Conservation (phyloP, 352 stramenopile species). For the Globisporangium mamillatum region DNA sequence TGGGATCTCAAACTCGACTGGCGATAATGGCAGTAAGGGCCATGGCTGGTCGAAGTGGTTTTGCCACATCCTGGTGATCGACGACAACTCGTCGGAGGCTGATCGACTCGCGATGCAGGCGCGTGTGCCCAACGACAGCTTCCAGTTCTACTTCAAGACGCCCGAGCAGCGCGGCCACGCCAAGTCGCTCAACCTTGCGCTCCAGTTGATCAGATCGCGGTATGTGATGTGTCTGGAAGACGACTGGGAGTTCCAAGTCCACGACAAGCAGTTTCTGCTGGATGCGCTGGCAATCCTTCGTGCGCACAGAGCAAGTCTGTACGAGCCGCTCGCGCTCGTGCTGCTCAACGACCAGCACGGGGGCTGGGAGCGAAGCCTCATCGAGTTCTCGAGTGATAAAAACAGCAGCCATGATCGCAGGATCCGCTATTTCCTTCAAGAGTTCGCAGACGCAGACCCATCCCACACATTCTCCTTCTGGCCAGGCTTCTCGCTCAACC, state of each 20-base stretch:
- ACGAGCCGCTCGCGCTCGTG: constrained; percentile 32
- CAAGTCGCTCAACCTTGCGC: constrained; percentile 41
- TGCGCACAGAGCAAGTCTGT: constrained; percentile 8
- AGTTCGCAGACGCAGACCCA: constrained; percentile 41
- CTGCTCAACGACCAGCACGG: constrained; percentile 52
- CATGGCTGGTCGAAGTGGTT: constrained; percentile 23
- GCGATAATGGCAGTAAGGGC: background rate
- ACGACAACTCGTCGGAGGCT: constrained; percentile 41
- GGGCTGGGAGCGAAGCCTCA: constrained; percentile 19
- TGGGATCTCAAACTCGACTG: background rate
- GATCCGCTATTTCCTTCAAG: constrained; percentile 43
- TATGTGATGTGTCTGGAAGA: constrained; percentile 68
- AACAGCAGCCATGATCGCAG: background rate
- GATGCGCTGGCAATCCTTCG: constrained; percentile 24
- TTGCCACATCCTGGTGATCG: constrained; percentile 47
- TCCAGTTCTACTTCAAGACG: constrained; percentile 39
- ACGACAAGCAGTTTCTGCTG: constrained; percentile 12
- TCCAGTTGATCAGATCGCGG: constrained; percentile 26
- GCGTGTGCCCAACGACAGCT: constrained; percentile 22
- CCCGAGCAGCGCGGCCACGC: constrained; percentile 39
- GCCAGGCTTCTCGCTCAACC: constrained; percentile 68
- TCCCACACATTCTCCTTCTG: constrained; percentile 45
- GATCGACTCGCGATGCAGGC: constrained; percentile 41
- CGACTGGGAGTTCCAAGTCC: constrained; percentile 41
- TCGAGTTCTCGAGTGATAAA: background rate